phyloP scores from a whole-genome alignment of 768 basidiomycete species.

The Phaeotremella skinneri region DNA sequence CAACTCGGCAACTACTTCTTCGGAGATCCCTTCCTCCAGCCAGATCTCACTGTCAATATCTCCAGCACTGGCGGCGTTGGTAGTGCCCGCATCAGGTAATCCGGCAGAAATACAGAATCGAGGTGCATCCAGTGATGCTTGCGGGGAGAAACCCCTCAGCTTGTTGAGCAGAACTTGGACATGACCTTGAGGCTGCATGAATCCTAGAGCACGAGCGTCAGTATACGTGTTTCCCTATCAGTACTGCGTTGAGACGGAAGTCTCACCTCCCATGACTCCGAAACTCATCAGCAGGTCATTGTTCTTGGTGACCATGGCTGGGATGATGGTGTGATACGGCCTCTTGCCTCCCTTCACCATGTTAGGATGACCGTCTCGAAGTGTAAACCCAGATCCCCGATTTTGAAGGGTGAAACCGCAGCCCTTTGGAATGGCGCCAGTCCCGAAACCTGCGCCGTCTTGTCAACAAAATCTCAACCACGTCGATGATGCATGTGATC shows the following conservation, averaged over 20 bases:
- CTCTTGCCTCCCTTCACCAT: conserved; percentile 79
- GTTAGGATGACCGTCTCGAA: conserved; percentile 81
- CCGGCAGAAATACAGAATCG: conserved; percentile 94
- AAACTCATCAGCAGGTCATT: conserved; percentile 36
- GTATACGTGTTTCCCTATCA: too few relatives aligned
- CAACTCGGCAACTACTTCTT: conserved; percentile 64
- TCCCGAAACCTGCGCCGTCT: conserved; percentile 87
- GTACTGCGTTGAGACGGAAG: not conserved
- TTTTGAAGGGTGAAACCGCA: conserved; percentile 98
- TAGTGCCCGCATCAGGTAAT: conserved; percentile 61
- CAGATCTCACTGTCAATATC: conserved; percentile 80
- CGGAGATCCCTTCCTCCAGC: conserved; percentile 77
- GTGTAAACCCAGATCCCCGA: conserved; percentile 78
- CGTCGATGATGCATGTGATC: not conserved
- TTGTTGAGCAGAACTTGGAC: conserved; percentile 90
- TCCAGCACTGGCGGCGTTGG: conserved; percentile 57
- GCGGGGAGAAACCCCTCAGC: conserved; percentile 78
- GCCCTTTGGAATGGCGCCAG: conserved; percentile 81
- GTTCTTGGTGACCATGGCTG: conserved; percentile 40
- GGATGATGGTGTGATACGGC: conserved; percentile 82
- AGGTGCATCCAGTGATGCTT: conserved; percentile 89
- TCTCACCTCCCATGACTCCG: conserved; percentile 68
- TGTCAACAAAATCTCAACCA: not conserved
- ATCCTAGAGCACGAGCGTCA: conserved; percentile 16
- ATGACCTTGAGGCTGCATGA: conserved; percentile 84